Conservation (phyloP, 805 yeast species). For the Wickerhamomyces mucosus region DNA sequence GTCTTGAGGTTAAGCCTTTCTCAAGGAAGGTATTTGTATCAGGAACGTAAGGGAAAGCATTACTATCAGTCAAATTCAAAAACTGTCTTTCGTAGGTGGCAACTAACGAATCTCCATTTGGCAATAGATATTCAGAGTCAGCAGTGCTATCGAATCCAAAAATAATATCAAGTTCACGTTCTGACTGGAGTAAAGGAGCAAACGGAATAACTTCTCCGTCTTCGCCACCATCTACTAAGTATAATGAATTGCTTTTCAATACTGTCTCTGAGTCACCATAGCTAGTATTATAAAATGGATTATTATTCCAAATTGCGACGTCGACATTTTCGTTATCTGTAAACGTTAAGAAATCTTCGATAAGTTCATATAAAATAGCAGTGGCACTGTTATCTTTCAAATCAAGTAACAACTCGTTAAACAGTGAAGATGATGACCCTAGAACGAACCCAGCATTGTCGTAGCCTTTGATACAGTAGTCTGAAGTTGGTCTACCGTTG, state of each 20-base stretch:
- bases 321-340: constrained; percentile 47
- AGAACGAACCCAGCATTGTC: constrained; percentile 75
- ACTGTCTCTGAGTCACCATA: constrained; percentile 30
- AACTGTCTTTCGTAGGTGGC: constrained; percentile 54
- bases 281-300: constrained; percentile 49
- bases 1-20: constrained; percentile 51
- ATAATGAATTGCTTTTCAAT: constrained; percentile 25
- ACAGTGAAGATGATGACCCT: constrained; percentile 75
- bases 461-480: constrained; percentile 56
- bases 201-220: constrained; percentile 67
- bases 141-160: constrained; percentile 54
- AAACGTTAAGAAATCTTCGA: constrained; percentile 34
- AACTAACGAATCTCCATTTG: constrained; percentile 52
- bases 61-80: no score
- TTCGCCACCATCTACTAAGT: constrained; percentile 72
- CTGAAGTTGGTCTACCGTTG: constrained; percentile 41
- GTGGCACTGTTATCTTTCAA: constrained; percentile 43
- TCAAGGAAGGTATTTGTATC: constrained; percentile 49
- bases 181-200: constrained; percentile 52
- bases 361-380: constrained; percentile 35
- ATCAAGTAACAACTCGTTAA: constrained; percentile 55
- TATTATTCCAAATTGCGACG: constrained; percentile 60
- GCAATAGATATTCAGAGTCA: constrained; percentile 38
- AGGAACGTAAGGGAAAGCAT: constrained; percentile 74
- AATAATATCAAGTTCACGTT: constrained; percentile 51